Base-by-base conservation (phyloP, 768 basidiomycete species). In the Lactarius indigo region DNA sequence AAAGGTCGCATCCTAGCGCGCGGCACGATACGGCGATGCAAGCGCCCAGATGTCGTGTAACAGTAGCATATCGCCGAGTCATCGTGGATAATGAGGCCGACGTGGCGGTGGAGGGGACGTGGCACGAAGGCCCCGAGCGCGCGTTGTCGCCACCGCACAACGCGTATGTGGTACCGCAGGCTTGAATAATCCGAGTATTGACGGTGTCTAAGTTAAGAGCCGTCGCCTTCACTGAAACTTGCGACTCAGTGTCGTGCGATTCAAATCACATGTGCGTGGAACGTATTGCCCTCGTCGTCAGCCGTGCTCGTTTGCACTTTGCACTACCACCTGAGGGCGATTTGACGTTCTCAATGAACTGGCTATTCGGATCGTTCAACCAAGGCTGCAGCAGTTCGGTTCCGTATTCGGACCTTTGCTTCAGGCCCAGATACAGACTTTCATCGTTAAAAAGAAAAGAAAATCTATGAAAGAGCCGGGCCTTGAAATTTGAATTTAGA, bases 11-110 rank as follows among this genome's bases (percentile, higher is more conserved):
- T 99, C 62, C 73, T 83, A 8, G 65, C 70, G 20, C 89, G 97
- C 4, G 97, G 96, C 0, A 84, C 86, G 5, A 91, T 85, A 82
- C 39, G 87, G 88, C 0, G 86, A 88, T 68, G 74, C 72, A 82
- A 62, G 71, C 76, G 35, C 92, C 98, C 76, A 95, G 97, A 84
- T 4, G 84, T 96, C 26, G 76, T 98, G n/a, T 87, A 88, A 86
- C 81, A 80, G 77, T 98, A 17, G 61, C 79, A 77, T 37, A 37
- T 13, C 35, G 12, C 3, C 28, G 85, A 95, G 69, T 82, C 84
- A 69, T 98, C 9, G 76, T 81, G 3, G 77, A 79, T 2, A 71
- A 72, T 17, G 87, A 93, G 75, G 88, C 92, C 12, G 89, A 93
- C 68, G 86, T 75, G 1, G 79, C 81, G 4, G 77, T 98, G n/a